Conservation (phyloP, 1,284 basidiomycete species). For the Ganoderma sinense region DNA sequence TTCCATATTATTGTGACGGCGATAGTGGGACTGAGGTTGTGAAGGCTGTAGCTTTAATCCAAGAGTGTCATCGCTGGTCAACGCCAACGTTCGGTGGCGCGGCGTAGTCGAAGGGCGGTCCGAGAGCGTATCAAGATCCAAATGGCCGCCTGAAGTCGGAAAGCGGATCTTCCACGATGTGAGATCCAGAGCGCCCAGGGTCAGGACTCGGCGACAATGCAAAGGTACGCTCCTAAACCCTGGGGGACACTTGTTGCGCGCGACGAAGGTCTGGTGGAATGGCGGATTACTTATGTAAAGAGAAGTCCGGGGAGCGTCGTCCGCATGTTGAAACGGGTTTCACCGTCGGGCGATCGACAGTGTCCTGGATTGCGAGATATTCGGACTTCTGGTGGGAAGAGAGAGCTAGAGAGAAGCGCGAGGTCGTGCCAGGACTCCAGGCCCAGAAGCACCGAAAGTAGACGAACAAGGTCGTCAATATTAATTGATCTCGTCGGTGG, state of each 20-base stretch:
- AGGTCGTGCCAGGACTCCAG: not conserved
- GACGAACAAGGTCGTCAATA: not conserved
- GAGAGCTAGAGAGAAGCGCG: not conserved
- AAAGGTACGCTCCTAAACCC: not conserved
- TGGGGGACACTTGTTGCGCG: not conserved
- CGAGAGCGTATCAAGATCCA: not conserved
- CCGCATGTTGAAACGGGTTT: not conserved
- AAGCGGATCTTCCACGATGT: not conserved
- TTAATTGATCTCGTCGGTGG: not conserved
- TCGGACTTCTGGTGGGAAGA: not conserved
- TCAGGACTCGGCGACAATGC: not conserved
- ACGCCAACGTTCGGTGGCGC: not conserved
- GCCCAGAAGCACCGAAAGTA: not conserved
- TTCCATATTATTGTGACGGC: no score
- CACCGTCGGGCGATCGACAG: not conserved
- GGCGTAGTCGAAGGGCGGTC: not conserved
- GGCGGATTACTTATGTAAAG: not conserved
- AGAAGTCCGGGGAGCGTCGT: no score
- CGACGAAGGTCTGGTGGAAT: not conserved
- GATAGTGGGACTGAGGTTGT: not conserved
- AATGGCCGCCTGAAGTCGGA: not conserved
- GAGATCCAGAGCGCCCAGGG: not conserved
- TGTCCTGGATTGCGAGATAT: not conserved
- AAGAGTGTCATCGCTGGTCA: not conserved
- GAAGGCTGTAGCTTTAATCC: not conserved